phyloP scores from a whole-genome alignment of 208 protist genomes.

The Blastocrithidia nonstop region DNA sequence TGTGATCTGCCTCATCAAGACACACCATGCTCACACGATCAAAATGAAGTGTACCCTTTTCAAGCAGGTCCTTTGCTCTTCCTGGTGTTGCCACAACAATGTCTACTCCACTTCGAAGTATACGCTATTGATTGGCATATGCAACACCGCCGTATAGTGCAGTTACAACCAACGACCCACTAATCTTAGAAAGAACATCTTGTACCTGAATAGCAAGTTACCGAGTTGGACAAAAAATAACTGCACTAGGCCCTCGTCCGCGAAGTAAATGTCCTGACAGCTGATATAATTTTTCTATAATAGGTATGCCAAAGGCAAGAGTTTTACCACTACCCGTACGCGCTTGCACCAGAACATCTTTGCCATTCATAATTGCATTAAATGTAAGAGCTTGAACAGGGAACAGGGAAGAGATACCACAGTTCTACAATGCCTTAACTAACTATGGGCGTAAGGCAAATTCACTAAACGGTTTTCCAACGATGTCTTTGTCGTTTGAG shows the following conservation, averaged over 20 bases:
- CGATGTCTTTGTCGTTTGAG: neutral
- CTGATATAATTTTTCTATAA: conserved; percentile 62
- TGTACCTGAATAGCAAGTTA: conserved; percentile 98
- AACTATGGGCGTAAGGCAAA: conserved; percentile 64
- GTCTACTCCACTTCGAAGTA: conserved; percentile 92
- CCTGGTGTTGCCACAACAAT: conserved; percentile 98
- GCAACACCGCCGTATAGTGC: conserved; percentile 89
- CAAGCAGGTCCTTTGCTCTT: conserved; percentile 96
- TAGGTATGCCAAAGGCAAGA: conserved; percentile 88
- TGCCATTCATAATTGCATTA: conserved; percentile 83
- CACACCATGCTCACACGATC: conserved; percentile 85
- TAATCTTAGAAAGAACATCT: conserved; percentile 77
- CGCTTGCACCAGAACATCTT: conserved; percentile 82
- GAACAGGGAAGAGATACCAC: conserved; percentile 82
- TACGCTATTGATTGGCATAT: conserved; percentile 84
- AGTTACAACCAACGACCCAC: conserved; percentile 86
- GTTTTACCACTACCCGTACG: conserved; percentile 92
- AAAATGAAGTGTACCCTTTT: conserved; percentile 90
- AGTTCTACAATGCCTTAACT: conserved; percentile 44
- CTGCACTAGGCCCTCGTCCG: conserved; percentile 71
- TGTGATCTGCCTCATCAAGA: conserved; percentile 97
- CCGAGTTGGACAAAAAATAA: conserved; percentile 96
- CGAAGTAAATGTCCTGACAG: conserved; percentile 10
- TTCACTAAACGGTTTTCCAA: conserved; percentile 58
- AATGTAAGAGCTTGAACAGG: conserved; percentile 87